These are phyloP conservation scores for Tremella yokohamensis DNA, from an alignment of 768 basidiomycete genomes.

Conservation along the genomic window DNA sequence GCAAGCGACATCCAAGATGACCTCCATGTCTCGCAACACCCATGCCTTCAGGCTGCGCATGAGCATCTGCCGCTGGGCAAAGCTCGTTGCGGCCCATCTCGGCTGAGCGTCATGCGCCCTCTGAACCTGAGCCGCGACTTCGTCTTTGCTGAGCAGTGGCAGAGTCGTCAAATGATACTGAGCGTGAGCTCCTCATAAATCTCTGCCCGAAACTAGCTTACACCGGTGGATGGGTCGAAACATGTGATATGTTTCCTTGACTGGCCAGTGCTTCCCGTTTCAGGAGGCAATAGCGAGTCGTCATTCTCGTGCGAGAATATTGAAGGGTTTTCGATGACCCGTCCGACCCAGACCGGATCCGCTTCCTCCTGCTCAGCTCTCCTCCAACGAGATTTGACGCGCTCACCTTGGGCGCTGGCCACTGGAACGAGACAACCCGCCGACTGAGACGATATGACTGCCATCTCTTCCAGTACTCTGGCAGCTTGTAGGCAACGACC, in stretches of 20 bases:
- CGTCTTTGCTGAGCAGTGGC: slow-evolving; percentile 67
- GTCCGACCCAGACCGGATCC: slow-evolving; percentile 24
- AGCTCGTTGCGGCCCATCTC: slow-evolving; percentile 70
- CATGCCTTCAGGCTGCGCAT: slow-evolving; percentile 83
- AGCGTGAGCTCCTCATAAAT: not conserved
- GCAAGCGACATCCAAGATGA: slow-evolving; percentile 79
- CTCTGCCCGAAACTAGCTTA: slow-evolving; percentile 20
- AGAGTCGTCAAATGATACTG: slow-evolving; percentile 70
- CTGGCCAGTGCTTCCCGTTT: slow-evolving; percentile 13
- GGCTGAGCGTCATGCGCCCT: slow-evolving; percentile 65
- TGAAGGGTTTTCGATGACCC: slow-evolving; percentile 37
- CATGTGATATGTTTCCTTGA: slow-evolving; percentile 70
- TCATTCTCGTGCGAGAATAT: slow-evolving; percentile 34
- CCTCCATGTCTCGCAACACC: slow-evolving; percentile 85
- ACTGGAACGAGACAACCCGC: slow-evolving; percentile 63
- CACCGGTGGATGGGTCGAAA: slow-evolving; percentile 83
- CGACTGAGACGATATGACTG: slow-evolving; percentile 71
- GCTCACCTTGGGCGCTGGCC: slow-evolving; percentile 60
- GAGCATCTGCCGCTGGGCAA: slow-evolving; percentile 74
- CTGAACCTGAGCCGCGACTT: slow-evolving; percentile 70
- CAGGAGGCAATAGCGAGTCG: slow-evolving; percentile 22
- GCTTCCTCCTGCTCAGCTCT: slow-evolving; percentile 28
- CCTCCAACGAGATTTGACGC: not conserved
- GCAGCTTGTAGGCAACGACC: slow-evolving; percentile 62
- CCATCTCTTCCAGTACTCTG: slow-evolving; percentile 66